phyloP scores from a whole-genome alignment of 108 stramenopile species.

The Cyclotella kingstonii region DNA sequence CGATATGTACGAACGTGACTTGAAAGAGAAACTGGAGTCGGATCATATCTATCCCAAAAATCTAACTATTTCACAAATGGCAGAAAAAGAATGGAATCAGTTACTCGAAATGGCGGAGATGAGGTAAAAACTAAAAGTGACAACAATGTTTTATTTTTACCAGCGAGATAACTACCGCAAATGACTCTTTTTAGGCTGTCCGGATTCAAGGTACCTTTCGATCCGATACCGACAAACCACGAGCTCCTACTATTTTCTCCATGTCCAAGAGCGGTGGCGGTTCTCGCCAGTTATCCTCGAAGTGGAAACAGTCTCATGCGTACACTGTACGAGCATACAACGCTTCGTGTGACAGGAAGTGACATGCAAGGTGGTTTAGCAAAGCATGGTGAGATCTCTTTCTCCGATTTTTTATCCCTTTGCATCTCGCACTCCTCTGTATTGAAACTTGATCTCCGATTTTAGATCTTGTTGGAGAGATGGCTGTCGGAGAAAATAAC shows the following conservation, averaged over 20 bases:
- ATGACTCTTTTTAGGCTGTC: slow-evolving; percentile 13
- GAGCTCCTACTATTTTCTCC: slow-evolving; percentile 64
- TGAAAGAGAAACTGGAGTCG: slow-evolving; percentile 17
- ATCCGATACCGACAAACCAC: slow-evolving; percentile 45
- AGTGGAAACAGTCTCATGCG: slow-evolving; percentile 79
- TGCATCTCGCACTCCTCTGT: background rate
- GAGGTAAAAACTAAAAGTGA: background rate
- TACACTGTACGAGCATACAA: slow-evolving; percentile 68
- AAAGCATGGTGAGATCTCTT: slow-evolving; percentile 39
- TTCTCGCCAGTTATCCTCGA: slow-evolving; percentile 82
- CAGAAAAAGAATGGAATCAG: slow-evolving; percentile 54
- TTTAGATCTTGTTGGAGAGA: slow-evolving; percentile 68
- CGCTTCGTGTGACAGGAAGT: slow-evolving; percentile 84
- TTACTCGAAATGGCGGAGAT: slow-evolving; percentile 27
- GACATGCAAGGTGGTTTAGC: slow-evolving; percentile 85
- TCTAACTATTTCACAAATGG: slow-evolving; percentile 50
- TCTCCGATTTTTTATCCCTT: slow-evolving; percentile 8
- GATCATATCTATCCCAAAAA: slow-evolving; percentile 41
- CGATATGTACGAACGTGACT: slow-evolving; percentile 20
- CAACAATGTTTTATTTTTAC: background rate
- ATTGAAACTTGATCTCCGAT: background rate
- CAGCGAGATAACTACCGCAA: too few species aligned
- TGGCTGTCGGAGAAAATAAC: slow-evolving; percentile 62
- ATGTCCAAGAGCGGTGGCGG: slow-evolving; percentile 58
- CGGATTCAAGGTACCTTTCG: slow-evolving; percentile 17